Base-by-base conservation (phyloP, 768 basidiomycete species). In the Boletus vinaceobasis region DNA sequence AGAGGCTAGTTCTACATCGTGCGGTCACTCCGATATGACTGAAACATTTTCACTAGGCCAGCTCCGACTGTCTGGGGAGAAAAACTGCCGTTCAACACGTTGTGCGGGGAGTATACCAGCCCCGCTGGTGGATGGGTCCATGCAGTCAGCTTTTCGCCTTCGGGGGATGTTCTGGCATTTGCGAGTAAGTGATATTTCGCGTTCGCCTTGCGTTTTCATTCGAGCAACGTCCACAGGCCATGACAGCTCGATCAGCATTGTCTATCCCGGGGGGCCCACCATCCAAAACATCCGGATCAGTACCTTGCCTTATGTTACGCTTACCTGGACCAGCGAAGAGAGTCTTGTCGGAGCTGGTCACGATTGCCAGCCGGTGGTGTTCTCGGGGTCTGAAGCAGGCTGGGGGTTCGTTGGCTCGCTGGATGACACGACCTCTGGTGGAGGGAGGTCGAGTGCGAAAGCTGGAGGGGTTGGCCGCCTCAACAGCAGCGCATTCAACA, bases 91-190 rank as follows among this genome's bases (percentile, higher is more conserved):
- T 98, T 98, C 79, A 96, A 95, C 69, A 98, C 97, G 2, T 78
- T 99, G 56, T 98, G 95, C 60, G 97, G 94, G 43, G 97, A 98
- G 70, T 99, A 90, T 69, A 69, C 79, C 36, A 92, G 88, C 63
- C 86, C 92, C 0, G 82, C 87, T 39, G 97, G 97, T 38, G 97
- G 97, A 11, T 99, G 97, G 97, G 94, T 99, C 1, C 97, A 98
- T 62, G 78, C 88, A 19, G 91, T 98, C 45, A 90, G 86, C 1
- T 99, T 99, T 76, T 98, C 96, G 23, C 97, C 96, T 5, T 91
- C 90, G 9, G 97, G 97, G n/a, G 90, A 98, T 62, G 81, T 82
- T 0, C 79, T 99, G 52, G 97, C 95, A 2, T 99, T 95, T 70
- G 88, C 87, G 45, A 88, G 96, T 97, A 61, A 72, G 93, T 79